These are phyloP conservation scores for Pythium pectinolyticum DNA, from an alignment of 352 stramenopile genomes.

Conservation along the genomic window DNA sequence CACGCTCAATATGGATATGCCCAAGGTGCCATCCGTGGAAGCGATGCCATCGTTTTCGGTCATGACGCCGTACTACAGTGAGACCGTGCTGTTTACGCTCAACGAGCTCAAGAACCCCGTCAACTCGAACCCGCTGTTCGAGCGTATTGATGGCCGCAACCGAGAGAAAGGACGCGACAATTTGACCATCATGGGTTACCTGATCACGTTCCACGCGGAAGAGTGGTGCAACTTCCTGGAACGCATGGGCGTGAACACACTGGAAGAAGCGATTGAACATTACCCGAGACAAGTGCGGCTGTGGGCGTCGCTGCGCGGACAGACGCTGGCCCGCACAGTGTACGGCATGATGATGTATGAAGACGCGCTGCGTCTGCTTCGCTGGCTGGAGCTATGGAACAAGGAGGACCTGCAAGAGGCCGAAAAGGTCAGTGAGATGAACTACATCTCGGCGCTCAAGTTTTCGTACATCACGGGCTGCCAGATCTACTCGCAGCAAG, in stretches of 20 bases:
- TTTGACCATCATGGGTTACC: conserved; percentile 86
- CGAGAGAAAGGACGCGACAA: conserved; percentile 75
- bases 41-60: conserved; percentile 88
- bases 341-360: conserved; percentile 91
- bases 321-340: conserved; percentile 85
- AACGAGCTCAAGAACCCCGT: conserved; percentile 87
- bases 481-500: conserved; percentile 86
- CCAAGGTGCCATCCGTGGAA: conserved; percentile 65
- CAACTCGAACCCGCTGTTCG: conserved; percentile 79
- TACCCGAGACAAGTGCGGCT: conserved; percentile 75
- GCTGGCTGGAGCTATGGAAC: conserved; percentile 81
- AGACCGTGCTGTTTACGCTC: conserved; percentile 84
- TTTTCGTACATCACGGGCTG: conserved; percentile 89
- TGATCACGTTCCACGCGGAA: conserved; percentile 87
- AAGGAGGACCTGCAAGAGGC: conserved; percentile 58
- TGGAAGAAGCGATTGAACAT: conserved; percentile 70
- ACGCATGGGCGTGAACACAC: conserved; percentile 61
- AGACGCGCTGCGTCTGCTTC: conserved; percentile 80
- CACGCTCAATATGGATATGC: conserved; percentile 84
- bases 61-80: conserved; percentile 88
- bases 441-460: conserved; percentile 82
- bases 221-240: conserved; percentile 90
- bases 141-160: conserved; percentile 67
- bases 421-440: conserved; percentile 79
- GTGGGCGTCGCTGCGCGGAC: conserved; percentile 82